Conservation (phyloP, 192 early-diverging fungal genomes). For the Backusella tuberculispora region DNA sequence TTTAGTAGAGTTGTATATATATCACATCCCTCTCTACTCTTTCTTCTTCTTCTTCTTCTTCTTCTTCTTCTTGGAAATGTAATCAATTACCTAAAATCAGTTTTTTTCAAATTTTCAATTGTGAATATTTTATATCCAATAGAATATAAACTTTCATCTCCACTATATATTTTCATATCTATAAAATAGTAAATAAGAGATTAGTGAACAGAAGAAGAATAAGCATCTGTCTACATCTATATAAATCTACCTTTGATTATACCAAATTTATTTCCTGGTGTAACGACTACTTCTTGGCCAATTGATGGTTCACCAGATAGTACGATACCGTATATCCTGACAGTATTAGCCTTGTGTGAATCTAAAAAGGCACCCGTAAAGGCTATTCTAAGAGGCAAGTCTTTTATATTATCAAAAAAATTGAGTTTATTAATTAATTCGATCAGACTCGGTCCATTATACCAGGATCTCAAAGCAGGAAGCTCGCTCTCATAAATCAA, state of each 20-base stretch:
- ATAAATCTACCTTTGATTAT: slow-evolving; percentile 66
- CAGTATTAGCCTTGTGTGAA: slow-evolving; percentile 70
- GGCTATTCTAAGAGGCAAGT: slow-evolving; percentile 82
- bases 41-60: neutral
- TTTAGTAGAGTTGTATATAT: neutral
- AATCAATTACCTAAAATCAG: slow-evolving; percentile 65
- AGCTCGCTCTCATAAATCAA: slow-evolving; percentile 55
- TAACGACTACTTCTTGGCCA: slow-evolving; percentile 80
- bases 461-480: slow-evolving; percentile 68
- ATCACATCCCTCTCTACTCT: no score
- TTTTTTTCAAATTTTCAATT: slow-evolving; percentile 63
- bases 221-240: neutral
- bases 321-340: slow-evolving; percentile 71
- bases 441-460: slow-evolving; percentile 78
- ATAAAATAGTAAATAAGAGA: slow-evolving; percentile 8
- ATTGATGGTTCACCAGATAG: slow-evolving; percentile 86
- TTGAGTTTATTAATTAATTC: slow-evolving; percentile 74
- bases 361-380: slow-evolving; percentile 80
- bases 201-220: neutral
- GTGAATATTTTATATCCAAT: slow-evolving; percentile 74
- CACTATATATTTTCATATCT: slow-evolving; percentile 77
- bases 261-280: slow-evolving; percentile 81
- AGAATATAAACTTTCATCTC: slow-evolving; percentile 81
- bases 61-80: neutral
- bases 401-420: slow-evolving; percentile 70